phyloP scores from a whole-genome alignment of 2,329 filamentous ascomycete species.

The Purpureocillium takamizusanense region DNA sequence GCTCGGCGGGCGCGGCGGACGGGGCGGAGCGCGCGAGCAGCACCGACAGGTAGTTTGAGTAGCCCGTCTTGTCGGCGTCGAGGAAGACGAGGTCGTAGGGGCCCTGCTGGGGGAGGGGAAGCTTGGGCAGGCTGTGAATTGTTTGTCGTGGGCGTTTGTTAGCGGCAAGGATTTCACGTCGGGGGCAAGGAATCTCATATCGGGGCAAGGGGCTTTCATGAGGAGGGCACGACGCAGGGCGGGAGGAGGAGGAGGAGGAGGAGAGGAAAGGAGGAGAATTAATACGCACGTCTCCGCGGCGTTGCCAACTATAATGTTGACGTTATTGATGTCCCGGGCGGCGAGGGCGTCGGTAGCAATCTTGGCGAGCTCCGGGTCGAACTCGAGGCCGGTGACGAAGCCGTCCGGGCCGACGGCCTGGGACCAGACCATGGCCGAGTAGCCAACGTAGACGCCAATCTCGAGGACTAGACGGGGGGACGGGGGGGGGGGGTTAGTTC shows the following conservation, averaged over 20 bases:
- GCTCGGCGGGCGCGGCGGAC: constrained; percentile 20
- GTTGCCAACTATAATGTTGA: constrained; percentile 37
- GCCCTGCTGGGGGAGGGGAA: constrained; percentile 6
- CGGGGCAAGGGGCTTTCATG: no score
- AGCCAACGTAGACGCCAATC: constrained; percentile 39
- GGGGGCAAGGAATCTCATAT: no score
- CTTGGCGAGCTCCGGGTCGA: constrained; percentile 30
- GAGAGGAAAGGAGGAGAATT: constrained; percentile 3
- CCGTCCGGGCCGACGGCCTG: constrained; percentile 35
- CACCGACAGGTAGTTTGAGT: constrained; percentile 35
- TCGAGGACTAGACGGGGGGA: no score
- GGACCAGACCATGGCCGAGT: constrained; percentile 38
- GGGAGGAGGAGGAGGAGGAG: no score
- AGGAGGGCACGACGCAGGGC: no score
- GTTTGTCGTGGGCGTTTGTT: no score
- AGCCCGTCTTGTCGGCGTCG: constrained; percentile 44
- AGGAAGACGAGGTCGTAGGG: constrained; percentile 47
- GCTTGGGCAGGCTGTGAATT: constrained; percentile 22
- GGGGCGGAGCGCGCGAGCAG: constrained; percentile 33
- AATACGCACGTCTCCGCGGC: constrained; percentile 34
- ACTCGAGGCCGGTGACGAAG: constrained; percentile 36
- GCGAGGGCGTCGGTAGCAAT: constrained; percentile 28
- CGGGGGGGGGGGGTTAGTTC: no score
- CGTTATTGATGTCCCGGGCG: constrained; percentile 31
- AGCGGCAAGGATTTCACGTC: no score